phyloP scores from a whole-genome alignment of 495 filamentous ascomycete species.

The Staphylotrichum tortipilum region DNA sequence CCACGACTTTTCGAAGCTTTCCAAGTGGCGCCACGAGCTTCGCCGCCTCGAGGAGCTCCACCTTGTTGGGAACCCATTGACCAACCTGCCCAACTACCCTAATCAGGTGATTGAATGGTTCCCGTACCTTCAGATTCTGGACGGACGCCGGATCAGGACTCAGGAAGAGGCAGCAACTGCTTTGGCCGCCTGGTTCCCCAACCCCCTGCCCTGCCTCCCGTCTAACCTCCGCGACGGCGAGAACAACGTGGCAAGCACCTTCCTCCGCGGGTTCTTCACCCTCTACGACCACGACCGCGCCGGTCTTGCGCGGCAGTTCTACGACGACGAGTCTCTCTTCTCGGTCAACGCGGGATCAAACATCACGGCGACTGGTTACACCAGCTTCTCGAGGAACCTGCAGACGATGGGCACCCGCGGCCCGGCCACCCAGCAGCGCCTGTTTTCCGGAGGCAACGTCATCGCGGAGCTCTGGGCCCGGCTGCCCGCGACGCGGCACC shows the following conservation, averaged over 20 bases:
- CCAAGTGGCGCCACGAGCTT: conserved; percentile 74
- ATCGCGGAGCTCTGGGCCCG: conserved; percentile 59
- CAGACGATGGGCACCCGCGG: conserved; percentile 51
- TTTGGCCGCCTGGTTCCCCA: conserved; percentile 28
- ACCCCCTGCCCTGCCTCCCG: conserved; percentile 58
- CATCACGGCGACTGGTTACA: conserved; percentile 32
- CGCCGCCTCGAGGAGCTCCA: conserved; percentile 68
- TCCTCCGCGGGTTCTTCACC: conserved; percentile 64
- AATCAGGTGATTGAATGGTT: conserved; percentile 73
- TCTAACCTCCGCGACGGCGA: conserved; percentile 66
- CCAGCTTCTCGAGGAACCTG: conserved; percentile 69
- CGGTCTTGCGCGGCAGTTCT: conserved; percentile 54
- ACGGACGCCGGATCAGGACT: conserved; percentile 61
- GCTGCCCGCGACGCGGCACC: conserved; percentile 69
- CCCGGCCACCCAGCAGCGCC: conserved; percentile 51
- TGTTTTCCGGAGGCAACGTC: conserved; percentile 53
- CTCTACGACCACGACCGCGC: conserved; percentile 66
- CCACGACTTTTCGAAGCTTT: conserved; percentile 55
- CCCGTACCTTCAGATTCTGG: conserved; percentile 63
- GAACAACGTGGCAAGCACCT: conserved; percentile 61
- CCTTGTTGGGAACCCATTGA: conserved; percentile 66
- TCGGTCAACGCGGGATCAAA: conserved; percentile 54
- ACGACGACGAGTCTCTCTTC: conserved; percentile 71
- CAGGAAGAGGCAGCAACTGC: conserved; percentile 53
- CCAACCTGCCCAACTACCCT: conserved; percentile 50